Percentiles rank a stretch among this genome's conserved stretches.
Conservation (phyloP, 2,329 filamentous ascomycete genomes). For the Xylaria sp. region DNA sequence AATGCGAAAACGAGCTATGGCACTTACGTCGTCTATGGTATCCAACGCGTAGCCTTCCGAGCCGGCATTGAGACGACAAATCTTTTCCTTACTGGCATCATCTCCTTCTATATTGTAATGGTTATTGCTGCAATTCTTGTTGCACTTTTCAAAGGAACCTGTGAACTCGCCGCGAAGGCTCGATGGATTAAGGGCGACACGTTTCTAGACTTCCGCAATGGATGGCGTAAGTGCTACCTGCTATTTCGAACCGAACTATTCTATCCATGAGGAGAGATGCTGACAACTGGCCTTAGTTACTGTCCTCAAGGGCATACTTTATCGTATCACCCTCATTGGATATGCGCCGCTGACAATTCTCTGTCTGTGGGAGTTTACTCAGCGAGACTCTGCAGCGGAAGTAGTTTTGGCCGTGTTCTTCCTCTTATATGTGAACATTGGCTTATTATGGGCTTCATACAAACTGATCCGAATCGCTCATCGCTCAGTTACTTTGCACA, state of each 20-base stretch:
- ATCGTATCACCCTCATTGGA: constrained; percentile 88
- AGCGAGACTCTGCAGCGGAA: constrained; percentile 84
- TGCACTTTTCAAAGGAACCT: constrained; percentile 80
- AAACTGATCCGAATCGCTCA: constrained; percentile 92
- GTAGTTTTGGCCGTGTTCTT: constrained; percentile 90
- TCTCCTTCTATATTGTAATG: constrained; percentile 89
- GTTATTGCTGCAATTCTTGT: constrained; percentile 78
- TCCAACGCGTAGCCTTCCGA: constrained; percentile 88
- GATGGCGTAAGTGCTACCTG: constrained; percentile 67
- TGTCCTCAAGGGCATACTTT: constrained; percentile 91
- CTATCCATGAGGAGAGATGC: background rate
- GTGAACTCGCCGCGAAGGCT: constrained; percentile 78
- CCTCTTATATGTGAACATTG: constrained; percentile 80
- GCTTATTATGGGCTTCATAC: constrained; percentile 84
- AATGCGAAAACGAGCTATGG: constrained; percentile 65
- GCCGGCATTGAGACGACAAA: constrained; percentile 89
- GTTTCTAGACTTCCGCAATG: constrained; percentile 92
- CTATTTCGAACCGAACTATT: background rate
- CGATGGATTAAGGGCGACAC: constrained; percentile 85
- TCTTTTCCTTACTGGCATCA: constrained; percentile 89
- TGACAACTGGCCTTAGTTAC: constrained; percentile 59
- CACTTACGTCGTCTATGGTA: constrained; percentile 76
- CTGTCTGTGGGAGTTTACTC: constrained; percentile 92
- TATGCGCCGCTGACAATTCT: constrained; percentile 92
- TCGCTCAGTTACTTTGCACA: constrained; percentile 89